A percentile compares a stretch with the other conserved stretches of the same genome.
phyloP scores from a whole-genome alignment of 2,329 filamentous ascomycete genomes.

The Fusarium drepaniforme region DNA sequence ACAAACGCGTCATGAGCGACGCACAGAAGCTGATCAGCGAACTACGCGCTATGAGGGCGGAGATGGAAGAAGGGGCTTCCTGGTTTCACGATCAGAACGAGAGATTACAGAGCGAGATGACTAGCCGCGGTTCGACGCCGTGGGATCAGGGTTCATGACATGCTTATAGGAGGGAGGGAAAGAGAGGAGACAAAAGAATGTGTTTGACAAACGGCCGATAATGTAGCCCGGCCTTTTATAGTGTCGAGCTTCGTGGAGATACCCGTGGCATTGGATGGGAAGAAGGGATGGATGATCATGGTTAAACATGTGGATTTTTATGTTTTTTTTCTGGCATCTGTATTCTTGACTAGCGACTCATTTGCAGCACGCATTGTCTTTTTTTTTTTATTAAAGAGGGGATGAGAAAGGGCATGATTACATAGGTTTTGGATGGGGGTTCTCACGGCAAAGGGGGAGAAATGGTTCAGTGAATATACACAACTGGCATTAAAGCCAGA shows the following conservation, averaged over 20 bases:
- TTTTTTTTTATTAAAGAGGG: conserved; percentile 21
- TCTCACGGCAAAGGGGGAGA: conserved; percentile 15
- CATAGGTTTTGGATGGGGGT: neutral
- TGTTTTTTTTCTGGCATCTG: conserved; percentile 13
- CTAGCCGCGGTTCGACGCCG: conserved; percentile 50
- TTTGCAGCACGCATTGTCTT: conserved; percentile 15
- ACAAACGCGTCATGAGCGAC: conserved; percentile 58
- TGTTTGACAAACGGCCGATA: conserved; percentile 5
- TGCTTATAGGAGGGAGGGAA: neutral
- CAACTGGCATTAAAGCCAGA: conserved; percentile 13
- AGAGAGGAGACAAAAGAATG: neutral
- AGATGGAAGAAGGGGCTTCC: conserved; percentile 60
- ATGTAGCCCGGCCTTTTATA: conserved; percentile 5
- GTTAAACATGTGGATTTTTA: conserved; percentile 4
- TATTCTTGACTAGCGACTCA: conserved; percentile 30
- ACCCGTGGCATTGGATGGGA: conserved; percentile 44
- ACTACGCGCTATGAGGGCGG: conserved; percentile 56
- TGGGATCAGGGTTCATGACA: conserved; percentile 49
- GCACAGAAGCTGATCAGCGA: conserved; percentile 55
- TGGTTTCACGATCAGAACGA: conserved; percentile 62
- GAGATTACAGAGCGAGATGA: conserved; percentile 53
- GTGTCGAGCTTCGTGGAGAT: conserved; percentile 28
- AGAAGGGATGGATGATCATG: neutral
- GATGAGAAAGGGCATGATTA: conserved; percentile 10
- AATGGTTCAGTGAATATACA: conserved; percentile 28